These are phyloP conservation scores for Paraphoma chrysanthemicola DNA, from an alignment of 2,329 filamentous ascomycete species.

Conservation along the genomic window DNA sequence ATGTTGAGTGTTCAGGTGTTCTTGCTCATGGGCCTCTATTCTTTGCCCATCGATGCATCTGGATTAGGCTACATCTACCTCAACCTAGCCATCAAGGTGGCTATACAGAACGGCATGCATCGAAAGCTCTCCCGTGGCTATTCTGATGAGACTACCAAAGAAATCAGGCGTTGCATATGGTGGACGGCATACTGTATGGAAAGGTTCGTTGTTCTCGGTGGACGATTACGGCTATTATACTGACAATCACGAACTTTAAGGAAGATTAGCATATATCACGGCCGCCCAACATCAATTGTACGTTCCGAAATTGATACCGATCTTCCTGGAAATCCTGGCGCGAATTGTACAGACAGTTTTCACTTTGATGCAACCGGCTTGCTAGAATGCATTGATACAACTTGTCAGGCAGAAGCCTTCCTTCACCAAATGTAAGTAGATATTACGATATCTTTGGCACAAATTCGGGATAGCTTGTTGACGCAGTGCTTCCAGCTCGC, in stretches of 20 bases:
- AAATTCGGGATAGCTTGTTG: neutral
- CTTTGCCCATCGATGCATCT: slow-evolving; percentile 63
- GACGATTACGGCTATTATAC: neutral
- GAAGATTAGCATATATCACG: slow-evolving; percentile 20
- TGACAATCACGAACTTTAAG: neutral
- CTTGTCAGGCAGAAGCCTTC: slow-evolving; percentile 10
- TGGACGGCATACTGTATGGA: slow-evolving; percentile 22
- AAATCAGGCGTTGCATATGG: slow-evolving; percentile 19
- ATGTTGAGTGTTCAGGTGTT: slow-evolving; percentile 66
- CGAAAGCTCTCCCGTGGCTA: slow-evolving; percentile 41
- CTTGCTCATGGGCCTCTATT: slow-evolving; percentile 63
- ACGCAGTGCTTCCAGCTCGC: slow-evolving; percentile 1
- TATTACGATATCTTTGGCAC: neutral
- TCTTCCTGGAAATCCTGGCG: slow-evolving; percentile 2
- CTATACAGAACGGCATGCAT: slow-evolving; percentile 68
- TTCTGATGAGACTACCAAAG: slow-evolving; percentile 9
- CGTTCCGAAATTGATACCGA: slow-evolving; percentile 17
- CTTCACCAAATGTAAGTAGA: slow-evolving; percentile 12
- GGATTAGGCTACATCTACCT: slow-evolving; percentile 65
- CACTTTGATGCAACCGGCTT: slow-evolving; percentile 4
- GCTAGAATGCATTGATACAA: slow-evolving; percentile 11
- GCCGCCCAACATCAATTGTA: slow-evolving; percentile 16
- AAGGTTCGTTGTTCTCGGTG: slow-evolving; percentile 10
- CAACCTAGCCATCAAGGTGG: slow-evolving; percentile 62
- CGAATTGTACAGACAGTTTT: neutral